phyloP scores from a whole-genome alignment of 108 stramenopile genomes.

The Cyclotella sp. region DNA sequence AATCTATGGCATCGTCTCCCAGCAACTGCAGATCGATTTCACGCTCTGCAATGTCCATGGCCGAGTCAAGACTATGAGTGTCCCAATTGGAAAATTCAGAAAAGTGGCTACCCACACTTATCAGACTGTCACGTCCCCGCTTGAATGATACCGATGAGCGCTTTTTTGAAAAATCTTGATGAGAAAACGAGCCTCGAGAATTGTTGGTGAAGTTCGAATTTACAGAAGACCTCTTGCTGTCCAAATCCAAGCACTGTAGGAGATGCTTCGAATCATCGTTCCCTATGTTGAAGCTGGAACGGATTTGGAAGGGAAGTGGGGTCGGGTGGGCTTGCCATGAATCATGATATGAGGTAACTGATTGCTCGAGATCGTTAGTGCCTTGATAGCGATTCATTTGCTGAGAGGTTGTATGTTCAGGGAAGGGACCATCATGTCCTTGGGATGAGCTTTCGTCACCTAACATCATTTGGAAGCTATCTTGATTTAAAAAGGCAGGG shows the following conservation, averaged over 20 bases:
- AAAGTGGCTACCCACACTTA: slow-evolving; percentile 31
- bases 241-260: neutral
- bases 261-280: slow-evolving; percentile 8
- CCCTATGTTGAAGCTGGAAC: slow-evolving; percentile 8
- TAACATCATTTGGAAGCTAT: slow-evolving; percentile 13
- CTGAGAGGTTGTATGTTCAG: neutral
- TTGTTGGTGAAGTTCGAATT: neutral
- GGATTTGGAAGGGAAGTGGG: slow-evolving; percentile 24
- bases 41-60: slow-evolving; percentile 50
- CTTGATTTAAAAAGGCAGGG: slow-evolving; percentile 14
- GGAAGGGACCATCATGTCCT: neutral
- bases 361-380: neutral
- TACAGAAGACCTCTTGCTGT: neutral
- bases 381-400: neutral
- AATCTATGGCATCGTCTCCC: slow-evolving; percentile 24
- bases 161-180: neutral
- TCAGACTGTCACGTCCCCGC: slow-evolving; percentile 13
- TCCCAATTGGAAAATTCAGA: slow-evolving; percentile 41
- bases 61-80: slow-evolving; percentile 44
- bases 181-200: neutral
- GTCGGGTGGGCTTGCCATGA: slow-evolving; percentile 38
- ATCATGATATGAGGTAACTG: slow-evolving; percentile 9
- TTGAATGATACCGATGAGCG: slow-evolving; percentile 12
- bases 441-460: neutral
- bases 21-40: slow-evolving; percentile 39